These are phyloP conservation scores for Calocybe gangraenosa DNA, from an alignment of 768 basidiomycete genomes.

Conservation along the genomic window DNA sequence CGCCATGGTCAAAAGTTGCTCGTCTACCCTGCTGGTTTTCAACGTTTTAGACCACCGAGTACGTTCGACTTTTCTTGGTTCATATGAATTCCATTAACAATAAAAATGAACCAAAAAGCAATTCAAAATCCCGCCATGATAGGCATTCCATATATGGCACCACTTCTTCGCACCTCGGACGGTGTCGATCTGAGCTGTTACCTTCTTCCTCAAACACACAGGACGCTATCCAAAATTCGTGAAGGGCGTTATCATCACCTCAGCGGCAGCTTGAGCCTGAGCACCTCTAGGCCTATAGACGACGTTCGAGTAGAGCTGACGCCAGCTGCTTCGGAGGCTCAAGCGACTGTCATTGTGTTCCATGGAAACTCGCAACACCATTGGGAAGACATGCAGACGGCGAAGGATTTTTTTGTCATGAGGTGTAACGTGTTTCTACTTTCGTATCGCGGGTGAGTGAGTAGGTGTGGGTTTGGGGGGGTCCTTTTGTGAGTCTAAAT, in stretches of 20 bases:
- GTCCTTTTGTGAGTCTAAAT: background rate
- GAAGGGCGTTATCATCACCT: background rate
- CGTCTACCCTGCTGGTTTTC: conserved; percentile 16
- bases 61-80: background rate
- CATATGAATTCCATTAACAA: background rate
- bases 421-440: conserved; percentile 84
- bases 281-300: background rate
- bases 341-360: conserved; percentile 83
- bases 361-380: conserved; percentile 79
- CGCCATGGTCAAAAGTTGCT: conserved; percentile 14
- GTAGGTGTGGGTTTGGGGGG: too few relatives aligned
- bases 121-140: conserved; percentile 3
- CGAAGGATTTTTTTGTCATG: conserved; percentile 59
- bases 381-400: conserved; percentile 71
- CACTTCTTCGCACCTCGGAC: conserved; percentile 13
- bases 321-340: conserved; percentile 16
- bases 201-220: conserved; percentile 12
- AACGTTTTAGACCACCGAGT: background rate
- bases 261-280: background rate
- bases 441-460: conserved; percentile 79
- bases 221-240: too few relatives aligned
- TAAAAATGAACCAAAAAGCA: background rate
- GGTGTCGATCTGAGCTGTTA: conserved; percentile 13
- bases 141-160: conserved; percentile 12
- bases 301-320: conserved; percentile 14